Conservation (phyloP, 768 basidiomycete genomes). For the Sarcomyxa edulis region DNA sequence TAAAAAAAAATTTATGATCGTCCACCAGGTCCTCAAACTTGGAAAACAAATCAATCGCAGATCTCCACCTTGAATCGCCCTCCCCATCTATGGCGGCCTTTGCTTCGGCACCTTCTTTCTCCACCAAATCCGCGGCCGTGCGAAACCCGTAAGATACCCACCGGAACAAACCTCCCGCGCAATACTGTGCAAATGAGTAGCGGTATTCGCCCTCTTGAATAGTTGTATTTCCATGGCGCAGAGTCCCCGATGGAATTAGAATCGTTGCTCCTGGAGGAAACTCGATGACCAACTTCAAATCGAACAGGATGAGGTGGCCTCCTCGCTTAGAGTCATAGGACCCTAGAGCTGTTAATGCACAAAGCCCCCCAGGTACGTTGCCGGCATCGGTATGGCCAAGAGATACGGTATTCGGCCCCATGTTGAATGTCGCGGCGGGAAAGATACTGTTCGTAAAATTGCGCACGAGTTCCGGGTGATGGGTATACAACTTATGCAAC, state of each 20-base stretch:
- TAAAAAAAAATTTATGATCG: too few species aligned
- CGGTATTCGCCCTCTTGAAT: neutral
- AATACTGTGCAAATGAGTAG: conserved; percentile 11
- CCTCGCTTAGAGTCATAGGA: neutral
- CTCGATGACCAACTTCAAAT: neutral
- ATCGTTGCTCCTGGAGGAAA: too few species aligned
- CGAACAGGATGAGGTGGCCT: neutral
- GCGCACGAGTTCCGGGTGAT: too few species aligned
- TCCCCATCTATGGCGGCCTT: too few species aligned
- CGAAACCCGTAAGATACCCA: too few species aligned
- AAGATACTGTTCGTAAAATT: too few species aligned
- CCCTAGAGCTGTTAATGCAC: neutral
- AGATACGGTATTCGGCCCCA: neutral
- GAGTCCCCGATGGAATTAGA: conserved; percentile 1
- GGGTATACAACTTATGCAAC: too few species aligned
- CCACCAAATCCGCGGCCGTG: too few species aligned
- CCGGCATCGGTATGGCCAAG: neutral
- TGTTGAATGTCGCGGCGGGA: too few species aligned
- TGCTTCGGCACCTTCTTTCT: too few species aligned
- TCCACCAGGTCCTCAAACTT: too few species aligned
- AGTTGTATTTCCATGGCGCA: conserved; percentile 4
- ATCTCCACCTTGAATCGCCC: neutral
- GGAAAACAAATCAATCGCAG: too few species aligned
- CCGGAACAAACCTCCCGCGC: conserved; percentile 6
- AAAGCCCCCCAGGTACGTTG: neutral